Evolutionary conservation across 2,329 filamentous ascomycete species (phyloP).

Genomic region (Pezicula radicicola): DNA sequence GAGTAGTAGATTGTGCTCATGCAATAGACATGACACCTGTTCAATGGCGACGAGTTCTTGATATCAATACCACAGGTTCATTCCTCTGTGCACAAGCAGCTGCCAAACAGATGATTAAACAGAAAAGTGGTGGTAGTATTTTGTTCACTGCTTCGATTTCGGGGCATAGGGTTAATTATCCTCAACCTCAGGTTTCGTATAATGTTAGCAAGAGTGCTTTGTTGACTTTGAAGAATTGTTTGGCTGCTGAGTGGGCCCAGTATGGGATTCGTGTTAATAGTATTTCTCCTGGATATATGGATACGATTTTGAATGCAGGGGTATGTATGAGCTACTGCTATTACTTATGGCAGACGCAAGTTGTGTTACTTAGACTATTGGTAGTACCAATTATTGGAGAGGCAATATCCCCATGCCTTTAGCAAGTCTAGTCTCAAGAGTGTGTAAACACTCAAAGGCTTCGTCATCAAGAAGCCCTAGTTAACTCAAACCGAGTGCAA

Average conservation of each 20-base stretch:
- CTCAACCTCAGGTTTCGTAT: constrained; percentile 69
- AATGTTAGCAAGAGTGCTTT: constrained; percentile 71
- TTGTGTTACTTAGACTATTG: too few species aligned
- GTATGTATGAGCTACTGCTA: not conserved
- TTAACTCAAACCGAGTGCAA: too few species aligned
- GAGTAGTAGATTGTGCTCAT: constrained; percentile 61
- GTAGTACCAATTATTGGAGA: too few species aligned
- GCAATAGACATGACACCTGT: constrained; percentile 55
- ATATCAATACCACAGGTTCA: constrained; percentile 69
- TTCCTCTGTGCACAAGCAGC: constrained; percentile 69
- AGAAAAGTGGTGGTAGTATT: constrained; percentile 55
- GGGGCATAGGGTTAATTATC: constrained; percentile 66
- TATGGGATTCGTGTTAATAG: constrained; percentile 71
- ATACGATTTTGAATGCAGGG: constrained; percentile 57
- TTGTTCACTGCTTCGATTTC: constrained; percentile 67
- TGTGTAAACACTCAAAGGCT: too few species aligned
- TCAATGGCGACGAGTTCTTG: constrained; percentile 62
- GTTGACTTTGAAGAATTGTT: constrained; percentile 56
- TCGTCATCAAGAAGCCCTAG: too few species aligned
- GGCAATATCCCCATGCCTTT: too few species aligned
- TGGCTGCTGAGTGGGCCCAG: constrained; percentile 71
- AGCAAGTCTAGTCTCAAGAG: too few species aligned
- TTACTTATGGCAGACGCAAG: too few species aligned
- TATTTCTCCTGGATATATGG: constrained; percentile 74
- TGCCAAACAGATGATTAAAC: constrained; percentile 49